phyloP scores from a whole-genome alignment of 371 early-diverging fungal genomes.

The Saksenaea oblongispora region DNA sequence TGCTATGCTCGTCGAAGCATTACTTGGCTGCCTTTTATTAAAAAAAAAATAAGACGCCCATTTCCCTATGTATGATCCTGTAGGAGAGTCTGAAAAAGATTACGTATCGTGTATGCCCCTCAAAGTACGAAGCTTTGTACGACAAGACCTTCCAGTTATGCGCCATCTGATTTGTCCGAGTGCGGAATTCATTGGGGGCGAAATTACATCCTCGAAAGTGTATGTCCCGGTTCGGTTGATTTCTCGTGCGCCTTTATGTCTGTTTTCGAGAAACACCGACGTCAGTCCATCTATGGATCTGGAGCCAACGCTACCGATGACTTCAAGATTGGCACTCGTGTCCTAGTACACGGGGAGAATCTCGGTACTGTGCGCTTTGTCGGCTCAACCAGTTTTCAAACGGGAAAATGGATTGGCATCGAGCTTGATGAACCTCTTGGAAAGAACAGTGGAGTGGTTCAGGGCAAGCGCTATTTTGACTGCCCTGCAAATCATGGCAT shows the following conservation, averaged over 20 bases:
- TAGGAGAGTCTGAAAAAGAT: too few species aligned
- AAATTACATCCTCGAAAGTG: too few species aligned
- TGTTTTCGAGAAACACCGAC: slow-evolving; percentile 6
- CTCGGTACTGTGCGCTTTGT: slow-evolving; percentile 66
- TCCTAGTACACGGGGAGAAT: slow-evolving; percentile 62
- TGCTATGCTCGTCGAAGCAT: too few species aligned
- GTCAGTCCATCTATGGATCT: slow-evolving; percentile 22
- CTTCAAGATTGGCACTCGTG: slow-evolving; percentile 53
- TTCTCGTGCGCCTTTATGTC: neutral
- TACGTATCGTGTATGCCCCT: too few species aligned
- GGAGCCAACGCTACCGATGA: slow-evolving; percentile 31
- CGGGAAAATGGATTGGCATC: slow-evolving; percentile 83
- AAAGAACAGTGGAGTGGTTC: slow-evolving; percentile 80
- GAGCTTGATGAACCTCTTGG: slow-evolving; percentile 73
- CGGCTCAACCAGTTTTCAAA: slow-evolving; percentile 71
- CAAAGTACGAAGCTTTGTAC: neutral
- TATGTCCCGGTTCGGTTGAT: neutral
- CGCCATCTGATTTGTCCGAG: too few species aligned
- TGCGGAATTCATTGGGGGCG: too few species aligned
- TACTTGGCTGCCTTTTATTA: too few species aligned
- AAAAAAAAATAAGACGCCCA: too few species aligned
- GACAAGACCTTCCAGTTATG: neutral
- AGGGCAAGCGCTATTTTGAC: slow-evolving; percentile 82
- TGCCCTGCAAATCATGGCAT: slow-evolving; percentile 74
- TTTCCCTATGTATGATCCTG: too few species aligned